Evolutionary conservation across 441 rosid genomes (phyloP), one percentile per base, ranked within the genome.

Genomic region (Kokia cookei): DNA sequence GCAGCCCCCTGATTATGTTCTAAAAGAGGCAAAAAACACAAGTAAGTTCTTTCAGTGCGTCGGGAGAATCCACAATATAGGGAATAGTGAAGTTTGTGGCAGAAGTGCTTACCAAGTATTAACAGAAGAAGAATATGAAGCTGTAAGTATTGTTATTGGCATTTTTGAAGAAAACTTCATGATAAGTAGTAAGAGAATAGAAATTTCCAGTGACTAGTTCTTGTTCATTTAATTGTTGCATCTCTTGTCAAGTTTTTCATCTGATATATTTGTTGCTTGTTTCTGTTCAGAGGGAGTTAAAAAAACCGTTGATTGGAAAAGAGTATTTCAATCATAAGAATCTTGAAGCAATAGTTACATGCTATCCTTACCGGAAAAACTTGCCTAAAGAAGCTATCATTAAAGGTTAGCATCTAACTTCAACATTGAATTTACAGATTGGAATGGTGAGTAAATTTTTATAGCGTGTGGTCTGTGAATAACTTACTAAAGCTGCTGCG

Each of bases 1-100:
- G 68, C 98, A 94, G 79, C 99, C 99, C 75, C 98, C 99, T 73
- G 99, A 94, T 85, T 91, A 93, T 82, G 76, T 94, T 60, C 88
- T 96, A 73, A 91, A 91, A 89, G 97, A 94, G 82, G 97, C 99
- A 73, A 94, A 94, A 84, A 88, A 87, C 80, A 86, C 95, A 3
- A 88, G 76, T 67, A 96, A 94, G 86, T 96, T 93, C 82, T 96
- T 94, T 76, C 94, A 94, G 85, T 92, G 96, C 78, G 71, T 95
- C 71, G 96, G 93, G 71, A 90, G 85, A 83, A 86, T 88, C 79
- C 93, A 91, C 81, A 86, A 82, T 81, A 61, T 86, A 71, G 95
- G 89, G 80, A 87, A 76, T 81, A 84, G 74, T 77, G 97, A 87
- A 74, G 75, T 73, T 29, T 91, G 90, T 67, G 76, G 84, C 77